Conservation (phyloP, 345 rosid species). For the Trapa incisa region DNA sequence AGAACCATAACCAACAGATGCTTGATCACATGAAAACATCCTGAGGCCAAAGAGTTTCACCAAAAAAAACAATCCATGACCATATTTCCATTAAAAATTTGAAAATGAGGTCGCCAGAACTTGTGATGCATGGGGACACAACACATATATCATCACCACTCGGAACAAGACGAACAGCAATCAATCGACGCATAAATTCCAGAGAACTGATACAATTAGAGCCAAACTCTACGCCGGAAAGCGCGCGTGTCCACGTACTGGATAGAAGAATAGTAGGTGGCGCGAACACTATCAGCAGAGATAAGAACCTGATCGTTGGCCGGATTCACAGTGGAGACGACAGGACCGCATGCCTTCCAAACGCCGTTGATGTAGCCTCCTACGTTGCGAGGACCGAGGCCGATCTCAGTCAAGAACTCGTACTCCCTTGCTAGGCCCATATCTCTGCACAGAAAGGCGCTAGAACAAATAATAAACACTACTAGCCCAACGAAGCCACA, state of each 20-base stretch:
- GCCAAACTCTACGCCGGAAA: background rate
- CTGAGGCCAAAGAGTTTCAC: background rate
- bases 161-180: background rate
- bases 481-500: background rate
- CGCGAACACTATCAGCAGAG: background rate
- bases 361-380: slow-evolving; percentile 64
- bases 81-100: background rate
- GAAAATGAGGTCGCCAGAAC: background rate
- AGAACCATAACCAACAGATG: background rate
- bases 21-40: background rate
- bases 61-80: background rate
- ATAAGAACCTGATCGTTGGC: slow-evolving; percentile 62
- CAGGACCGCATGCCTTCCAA: slow-evolving; percentile 72
- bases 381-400: slow-evolving; percentile 43
- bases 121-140: background rate
- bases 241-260: background rate
- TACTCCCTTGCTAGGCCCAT: slow-evolving; percentile 44
- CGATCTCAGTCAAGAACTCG: slow-evolving; percentile 75
- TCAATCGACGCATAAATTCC: background rate
- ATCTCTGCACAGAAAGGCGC: slow-evolving; percentile 22
- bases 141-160: no score
- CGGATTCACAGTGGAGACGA: slow-evolving; percentile 56
- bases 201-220: background rate
- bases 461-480: background rate
- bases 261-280: background rate